Evolutionary conservation across 345 rosid genomes (phyloP), one percentile per base, ranked within the genome.

Genomic region (Eucalyptus erythrocorys): DNA sequence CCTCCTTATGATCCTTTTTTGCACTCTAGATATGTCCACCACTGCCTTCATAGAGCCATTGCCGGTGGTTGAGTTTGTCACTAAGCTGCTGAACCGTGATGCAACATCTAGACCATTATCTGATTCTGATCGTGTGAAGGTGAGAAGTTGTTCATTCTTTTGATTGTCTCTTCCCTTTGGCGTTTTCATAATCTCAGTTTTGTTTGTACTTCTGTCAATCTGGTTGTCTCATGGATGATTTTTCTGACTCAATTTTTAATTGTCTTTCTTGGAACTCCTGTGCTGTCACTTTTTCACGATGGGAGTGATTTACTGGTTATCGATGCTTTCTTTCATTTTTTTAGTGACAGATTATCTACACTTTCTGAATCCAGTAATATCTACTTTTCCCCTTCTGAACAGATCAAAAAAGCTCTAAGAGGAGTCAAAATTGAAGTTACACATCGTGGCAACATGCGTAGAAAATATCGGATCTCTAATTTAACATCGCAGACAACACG

Each of bases 101-200:
- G 95, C 94, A 89, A 91, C 95, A 42, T 81, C 97, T 37, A 93
- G 99, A 50, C 97, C 97, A 34, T 88, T 97, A 85, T 94, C 96
- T 13, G 99, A 97, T 94, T 95, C 99, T 87, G 99, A 97, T 87
- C 97, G 99, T 27, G 96, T 97, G 48, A 97, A 97, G 99, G 99
- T 97, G 81, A 87, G 89, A 47, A 48, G 90, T 43, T 32, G 4
- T 71, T 21, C 42, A 76, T 50, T 43, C 27, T 30, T 76, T 48
- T 90, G 42, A 21, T 43, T 57, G 32, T 88, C 14, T 42, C 86
- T 64, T 86, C 45, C 40, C 26, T 71, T 71, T 80, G 76, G 79
- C 40, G 7, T 42, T 37, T 48, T 45, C 59, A 19, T 26, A 42
- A 8, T 22, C 48, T 87, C 87, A 34, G 27, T 40, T 51, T 53